Conservation (phyloP, 1,139 yeast species). For the Taiozyma onychis region DNA sequence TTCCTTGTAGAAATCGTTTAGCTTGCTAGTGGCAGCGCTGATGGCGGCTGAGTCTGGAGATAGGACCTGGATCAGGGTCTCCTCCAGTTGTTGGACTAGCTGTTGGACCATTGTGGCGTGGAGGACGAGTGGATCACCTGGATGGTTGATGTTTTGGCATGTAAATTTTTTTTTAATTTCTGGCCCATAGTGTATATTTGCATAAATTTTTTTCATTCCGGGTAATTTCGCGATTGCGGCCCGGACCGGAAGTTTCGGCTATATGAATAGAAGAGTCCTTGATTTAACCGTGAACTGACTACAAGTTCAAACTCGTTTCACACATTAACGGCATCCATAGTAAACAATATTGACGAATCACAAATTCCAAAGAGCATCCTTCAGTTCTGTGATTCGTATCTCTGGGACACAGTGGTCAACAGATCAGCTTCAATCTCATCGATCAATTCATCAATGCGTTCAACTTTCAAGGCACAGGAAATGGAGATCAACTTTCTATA, state of each 20-base stretch:
- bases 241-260: background rate
- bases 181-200: background rate
- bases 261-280: background rate
- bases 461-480: constrained; percentile 71
- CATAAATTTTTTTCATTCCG: background rate
- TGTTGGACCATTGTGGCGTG: constrained; percentile 54
- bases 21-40: constrained; percentile 73
- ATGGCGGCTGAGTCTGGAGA: constrained; percentile 74
- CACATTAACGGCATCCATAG: background rate
- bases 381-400: background rate
- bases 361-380: too few species aligned
- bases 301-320: background rate
- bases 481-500: constrained; percentile 74
- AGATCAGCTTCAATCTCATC: constrained; percentile 47
- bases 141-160: background rate
- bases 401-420: constrained; percentile 14
- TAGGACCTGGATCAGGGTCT: constrained; percentile 68
- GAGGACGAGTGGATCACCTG: background rate
- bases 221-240: background rate
- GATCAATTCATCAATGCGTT: constrained; percentile 71
- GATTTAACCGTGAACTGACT: background rate
- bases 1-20: constrained; percentile 70
- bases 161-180: background rate
- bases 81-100: constrained; percentile 66
- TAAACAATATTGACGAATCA: background rate